Conservation (phyloP, 1,284 basidiomycete genomes). For the Moesziomyces parantarcticus region DNA sequence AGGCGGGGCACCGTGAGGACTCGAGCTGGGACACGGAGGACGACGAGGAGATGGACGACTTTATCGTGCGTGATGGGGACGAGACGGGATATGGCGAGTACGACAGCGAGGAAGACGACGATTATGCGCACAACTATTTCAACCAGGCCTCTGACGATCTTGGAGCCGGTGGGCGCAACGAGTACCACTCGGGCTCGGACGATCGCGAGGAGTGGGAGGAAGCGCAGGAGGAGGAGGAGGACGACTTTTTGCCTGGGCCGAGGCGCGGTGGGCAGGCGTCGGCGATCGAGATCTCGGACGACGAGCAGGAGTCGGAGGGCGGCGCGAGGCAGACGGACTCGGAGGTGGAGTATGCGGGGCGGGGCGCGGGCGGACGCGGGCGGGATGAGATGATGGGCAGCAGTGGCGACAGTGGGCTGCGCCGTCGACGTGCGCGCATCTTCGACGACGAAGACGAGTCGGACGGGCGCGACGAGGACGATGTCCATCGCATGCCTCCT, state of each 20-base stretch:
- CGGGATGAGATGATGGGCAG: constrained; percentile 11
- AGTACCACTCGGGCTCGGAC: not conserved
- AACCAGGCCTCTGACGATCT: not conserved
- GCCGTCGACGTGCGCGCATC: constrained; percentile 24
- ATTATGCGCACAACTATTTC: constrained; percentile 1
- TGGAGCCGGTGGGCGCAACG: not conserved
- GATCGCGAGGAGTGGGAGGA: constrained; percentile 2
- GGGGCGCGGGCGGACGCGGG: constrained; percentile 6
- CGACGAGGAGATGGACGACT: constrained; percentile 40
- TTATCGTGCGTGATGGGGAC: constrained; percentile 25
- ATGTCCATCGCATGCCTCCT: too few relatives aligned
- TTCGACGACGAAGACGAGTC: constrained; percentile 31
- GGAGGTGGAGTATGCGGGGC: constrained; percentile 20
- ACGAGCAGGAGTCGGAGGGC: constrained; percentile 16
- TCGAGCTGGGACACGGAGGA: constrained; percentile 8
- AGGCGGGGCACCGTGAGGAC: not conserved
- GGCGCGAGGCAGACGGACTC: constrained; percentile 12
- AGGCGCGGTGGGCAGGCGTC: constrained; percentile 10
- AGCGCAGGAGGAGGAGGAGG: constrained; percentile 21
- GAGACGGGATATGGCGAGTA: not conserved
- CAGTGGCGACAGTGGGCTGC: constrained; percentile 26
- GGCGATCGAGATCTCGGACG: constrained; percentile 41
- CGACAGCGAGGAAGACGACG: constrained; percentile 5
- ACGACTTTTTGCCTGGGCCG: constrained; percentile 38
- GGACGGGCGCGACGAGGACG: too few relatives aligned